Evolutionary conservation across 192 early-diverging fungal genomes (phyloP), one percentile per base, ranked within the genome.

Genomic region (Helicostylum pulchrum): DNA sequence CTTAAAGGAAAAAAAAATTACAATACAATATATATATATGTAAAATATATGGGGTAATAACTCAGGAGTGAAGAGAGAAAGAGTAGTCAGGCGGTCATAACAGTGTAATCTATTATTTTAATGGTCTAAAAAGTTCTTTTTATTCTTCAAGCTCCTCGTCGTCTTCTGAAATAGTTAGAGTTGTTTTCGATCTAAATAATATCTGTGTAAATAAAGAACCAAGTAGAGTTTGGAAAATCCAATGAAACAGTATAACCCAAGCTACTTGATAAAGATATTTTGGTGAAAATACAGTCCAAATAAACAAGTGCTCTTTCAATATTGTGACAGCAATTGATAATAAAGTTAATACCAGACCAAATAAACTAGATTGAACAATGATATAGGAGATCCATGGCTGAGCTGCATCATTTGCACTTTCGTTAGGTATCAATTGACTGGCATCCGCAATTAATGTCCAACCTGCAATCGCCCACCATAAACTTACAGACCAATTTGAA

Each of bases 241-340:
- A 70, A 59, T 79, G 78, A 54, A 69, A 76, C 0, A 81, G 47
- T 0, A 71, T 73, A 9, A 79, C 80, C 90, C 90, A 92, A 14
- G 80, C 82, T 15, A 87, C 75, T 67, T 90, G 88, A 66, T 88
- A 92, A 53, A 92, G 75, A 42, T 87, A 89, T 52, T 88, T 88
- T 31, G 90, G 90, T 54, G 90, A 92, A 66, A 92, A 92, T 6
- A 92, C 90, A 0, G 90, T 89, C 88, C 88, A 92, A 49, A 92
- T 87, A 69, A 92, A 92, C 36, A 90, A 68, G 53, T 92, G 90
- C 17, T 84, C 78, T 15, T 88, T 76, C 53, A 87, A 71, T 12
- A 85, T 57, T 8, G 84, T 84, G 6, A 89, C 87, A 2, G 85
- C 83, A 3, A 88, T 61, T 34, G 86, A 86, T 10, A 92, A 73